Evolutionary conservation across 768 basidiomycete genomes (phyloP), one percentile per base, ranked within the genome.

Genomic region (Leccinum imitatum): DNA sequence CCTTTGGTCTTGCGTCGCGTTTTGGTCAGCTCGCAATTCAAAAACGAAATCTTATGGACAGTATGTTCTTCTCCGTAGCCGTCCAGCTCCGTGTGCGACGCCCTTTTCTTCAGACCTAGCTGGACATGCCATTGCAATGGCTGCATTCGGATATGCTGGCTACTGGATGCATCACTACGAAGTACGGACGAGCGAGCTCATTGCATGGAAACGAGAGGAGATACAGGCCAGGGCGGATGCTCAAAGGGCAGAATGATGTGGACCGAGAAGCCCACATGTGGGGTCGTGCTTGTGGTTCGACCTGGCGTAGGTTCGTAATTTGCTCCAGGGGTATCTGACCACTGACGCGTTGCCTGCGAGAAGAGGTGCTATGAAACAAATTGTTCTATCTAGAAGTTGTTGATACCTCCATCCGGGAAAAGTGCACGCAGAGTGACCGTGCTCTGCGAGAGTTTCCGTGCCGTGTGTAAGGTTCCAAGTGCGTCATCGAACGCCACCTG

Each of bases 11-110:
- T 59, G 87, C 87, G 23, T 86, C 88, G 19, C 83, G 95, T 60
- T 79, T 93, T 61, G 92, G 91, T 67, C 93, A 95, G 76, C 85
- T 97, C 23, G 89, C 88, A 56, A 89, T 97, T 67, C 89, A 93
- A 74, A 87, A 82, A 71, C 81, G 89, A 68, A 86, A 87, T 69
- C 81, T 95, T 60, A 84, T 90, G 74, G 82, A 86, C 50, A 92
- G 94, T 95, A 70, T 72, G 93, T 83, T 21, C 57, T 57, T 39
- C 14, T 37, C 10, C 31, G 9, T 46, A 46, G n/a, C 17, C 33
- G 3, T 47, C 25, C 11, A 21, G 14, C 50, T 44, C 4, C 14
- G 27, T 19, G 25, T 23, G 13, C 33, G 35, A 60, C 35, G 31
- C n/a, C 30, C 54, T 13, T 56, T 54, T 23, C 44, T 53, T 37